Evolutionary conservation across 345 rosid species (phyloP).

Genomic region (Turnera subulata): DNA sequence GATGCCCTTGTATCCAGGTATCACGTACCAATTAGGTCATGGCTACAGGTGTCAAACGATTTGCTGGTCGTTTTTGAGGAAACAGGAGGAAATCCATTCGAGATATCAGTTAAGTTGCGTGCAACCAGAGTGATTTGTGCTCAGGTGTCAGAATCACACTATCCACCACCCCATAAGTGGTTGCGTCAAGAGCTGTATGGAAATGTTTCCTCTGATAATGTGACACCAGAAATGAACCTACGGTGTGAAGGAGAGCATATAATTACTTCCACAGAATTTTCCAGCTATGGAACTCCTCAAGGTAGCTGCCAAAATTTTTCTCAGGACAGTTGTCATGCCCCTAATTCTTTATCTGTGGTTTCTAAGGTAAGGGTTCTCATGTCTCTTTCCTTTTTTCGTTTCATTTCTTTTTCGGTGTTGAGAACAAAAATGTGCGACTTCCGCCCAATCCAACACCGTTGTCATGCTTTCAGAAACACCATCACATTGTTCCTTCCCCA

Average conservation of each 20-base stretch:
- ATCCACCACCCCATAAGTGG: constrained; percentile 69
- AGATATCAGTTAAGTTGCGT: constrained; percentile 60
- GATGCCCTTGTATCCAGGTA: constrained; percentile 48
- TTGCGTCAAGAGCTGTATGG: constrained; percentile 31
- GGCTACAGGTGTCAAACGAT: constrained; percentile 67
- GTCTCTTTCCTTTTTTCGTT: background rate
- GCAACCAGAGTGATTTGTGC: constrained; percentile 48
- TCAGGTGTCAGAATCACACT: constrained; percentile 75
- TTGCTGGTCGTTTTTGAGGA: constrained; percentile 88
- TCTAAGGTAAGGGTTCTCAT: constrained; percentile 46
- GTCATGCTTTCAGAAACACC: no score
- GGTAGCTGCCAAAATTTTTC: constrained; percentile 68
- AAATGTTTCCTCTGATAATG: constrained; percentile 33
- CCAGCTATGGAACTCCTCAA: constrained; percentile 86
- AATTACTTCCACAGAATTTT: constrained; percentile 73
- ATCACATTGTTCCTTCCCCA: no score
- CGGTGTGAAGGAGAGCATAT: constrained; percentile 65
- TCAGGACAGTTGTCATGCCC: constrained; percentile 72
- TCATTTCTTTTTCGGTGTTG: background rate
- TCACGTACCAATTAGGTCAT: constrained; percentile 82
- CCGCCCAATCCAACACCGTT: no score
- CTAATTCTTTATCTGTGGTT: constrained; percentile 50
- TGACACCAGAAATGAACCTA: constrained; percentile 67
- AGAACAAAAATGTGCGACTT: background rate
- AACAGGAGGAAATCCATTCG: constrained; percentile 83